phyloP scores from a whole-genome alignment of 1,284 basidiomycete species.

The Wallemia mellicola region DNA sequence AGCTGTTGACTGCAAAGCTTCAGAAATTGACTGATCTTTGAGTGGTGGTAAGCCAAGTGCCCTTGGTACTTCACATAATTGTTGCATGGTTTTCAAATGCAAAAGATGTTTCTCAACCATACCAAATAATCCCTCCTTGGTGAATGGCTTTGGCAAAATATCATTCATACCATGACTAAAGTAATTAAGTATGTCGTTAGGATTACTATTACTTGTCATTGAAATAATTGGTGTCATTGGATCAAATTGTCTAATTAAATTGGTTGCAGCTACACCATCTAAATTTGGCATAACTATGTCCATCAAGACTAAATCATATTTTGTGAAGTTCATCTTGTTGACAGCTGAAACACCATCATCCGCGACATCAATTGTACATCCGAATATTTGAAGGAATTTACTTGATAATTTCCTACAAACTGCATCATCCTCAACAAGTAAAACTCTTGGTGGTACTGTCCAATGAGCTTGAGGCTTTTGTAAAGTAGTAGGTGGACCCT shows the following conservation, averaged over 20 bases:
- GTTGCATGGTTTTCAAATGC: conserved; percentile 69
- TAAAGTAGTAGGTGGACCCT: not conserved
- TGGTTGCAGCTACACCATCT: conserved; percentile 68
- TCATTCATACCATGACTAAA: conserved; percentile 85
- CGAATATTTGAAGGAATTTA: conserved; percentile 85
- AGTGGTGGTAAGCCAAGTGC: conserved; percentile 39
- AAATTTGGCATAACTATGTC: conserved; percentile 85
- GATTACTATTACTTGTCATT: conserved; percentile 81
- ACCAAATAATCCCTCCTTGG: conserved; percentile 57
- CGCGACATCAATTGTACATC: conserved; percentile 76
- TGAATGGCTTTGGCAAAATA: conserved; percentile 88
- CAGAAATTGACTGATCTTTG: conserved; percentile 25
- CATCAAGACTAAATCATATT: conserved; percentile 85
- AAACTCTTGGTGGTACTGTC: conserved; percentile 54
- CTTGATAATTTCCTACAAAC: conserved; percentile 60
- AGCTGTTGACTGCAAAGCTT: conserved; percentile 13
- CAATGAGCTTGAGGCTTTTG: conserved; percentile 19
- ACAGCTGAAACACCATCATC: conserved; percentile 77
- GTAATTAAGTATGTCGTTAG: conserved; percentile 71
- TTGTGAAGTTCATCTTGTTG: conserved; percentile 73
- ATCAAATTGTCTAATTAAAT: conserved; percentile 76
- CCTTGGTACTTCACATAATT: conserved; percentile 38
- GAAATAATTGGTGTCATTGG: conserved; percentile 82
- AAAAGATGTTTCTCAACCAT: conserved; percentile 91
- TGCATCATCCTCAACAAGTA: conserved; percentile 83